Percentiles rank a stretch among this genome's conserved stretches.
phyloP scores from a whole-genome alignment of 495 filamentous ascomycete species.

The Podospora fimiseda region DNA sequence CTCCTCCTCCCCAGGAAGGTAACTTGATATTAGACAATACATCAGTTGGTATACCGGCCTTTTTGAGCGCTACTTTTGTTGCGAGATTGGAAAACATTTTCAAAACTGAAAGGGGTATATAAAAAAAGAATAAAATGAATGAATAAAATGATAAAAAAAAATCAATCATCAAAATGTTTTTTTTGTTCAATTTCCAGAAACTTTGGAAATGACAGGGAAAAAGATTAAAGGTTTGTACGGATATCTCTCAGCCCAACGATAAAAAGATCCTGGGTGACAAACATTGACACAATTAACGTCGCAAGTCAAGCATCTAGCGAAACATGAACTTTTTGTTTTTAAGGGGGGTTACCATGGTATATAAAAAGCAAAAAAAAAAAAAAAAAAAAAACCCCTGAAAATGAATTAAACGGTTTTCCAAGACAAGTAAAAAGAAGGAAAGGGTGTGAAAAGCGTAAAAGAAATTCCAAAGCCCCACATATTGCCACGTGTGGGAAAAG shows the following conservation, averaged over 20 bases:
- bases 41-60: slow-evolving; percentile 37
- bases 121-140: background rate
- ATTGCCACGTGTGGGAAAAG: background rate
- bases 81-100: slow-evolving; percentile 43
- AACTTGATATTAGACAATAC: slow-evolving; percentile 22
- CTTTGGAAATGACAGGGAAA: no score
- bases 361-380: background rate
- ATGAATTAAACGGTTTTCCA: no score
- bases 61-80: slow-evolving; percentile 43
- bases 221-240: no score
- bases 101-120: slow-evolving; percentile 3
- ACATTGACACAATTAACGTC: background rate
- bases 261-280: no score
- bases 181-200: no score
- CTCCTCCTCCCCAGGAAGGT: slow-evolving; percentile 17
- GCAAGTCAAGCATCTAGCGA: background rate
- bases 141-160: background rate
- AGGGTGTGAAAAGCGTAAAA: background rate
- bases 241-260: no score
- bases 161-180: no score
- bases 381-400: background rate
- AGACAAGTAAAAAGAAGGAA: no score
- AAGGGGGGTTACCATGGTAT: no score
- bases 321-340: no score
- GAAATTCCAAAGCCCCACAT: background rate